phyloP scores from a whole-genome alignment of 2,329 filamentous ascomycete genomes.

The Daldinia sp. region DNA sequence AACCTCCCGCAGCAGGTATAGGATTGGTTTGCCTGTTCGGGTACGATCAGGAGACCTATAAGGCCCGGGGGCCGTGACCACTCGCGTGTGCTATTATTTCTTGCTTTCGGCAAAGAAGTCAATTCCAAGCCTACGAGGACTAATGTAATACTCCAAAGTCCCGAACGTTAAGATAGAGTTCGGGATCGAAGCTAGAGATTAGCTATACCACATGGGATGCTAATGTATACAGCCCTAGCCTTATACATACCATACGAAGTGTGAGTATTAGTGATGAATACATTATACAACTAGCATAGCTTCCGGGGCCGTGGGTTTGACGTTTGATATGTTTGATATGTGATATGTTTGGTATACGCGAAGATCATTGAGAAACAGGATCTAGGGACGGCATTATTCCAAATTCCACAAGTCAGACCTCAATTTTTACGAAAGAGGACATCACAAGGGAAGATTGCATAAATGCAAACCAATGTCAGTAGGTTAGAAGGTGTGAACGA shows the following conservation, averaged over 20 bases:
- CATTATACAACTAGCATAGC: not conserved
- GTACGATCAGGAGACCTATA: not conserved
- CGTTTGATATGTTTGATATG: no score
- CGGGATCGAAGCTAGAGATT: not conserved
- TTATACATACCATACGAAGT: not conserved
- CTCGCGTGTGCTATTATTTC: not conserved
- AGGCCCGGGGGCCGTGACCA: not conserved
- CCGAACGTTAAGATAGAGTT: slow-evolving; percentile 12
- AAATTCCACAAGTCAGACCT: not conserved
- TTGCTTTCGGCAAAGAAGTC: slow-evolving; percentile 12
- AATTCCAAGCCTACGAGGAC: not conserved
- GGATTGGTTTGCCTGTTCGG: not conserved
- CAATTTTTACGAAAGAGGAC: not conserved
- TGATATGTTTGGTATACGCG: no score
- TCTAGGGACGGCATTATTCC: not conserved
- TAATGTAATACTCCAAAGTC: slow-evolving; percentile 4
- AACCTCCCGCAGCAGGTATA: slow-evolving; percentile 6
- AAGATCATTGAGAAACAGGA: not conserved
- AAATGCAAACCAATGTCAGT: not conserved
- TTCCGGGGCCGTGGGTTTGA: not conserved
- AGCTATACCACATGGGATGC: not conserved
- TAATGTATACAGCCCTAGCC: not conserved
- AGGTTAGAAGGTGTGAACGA: not conserved
- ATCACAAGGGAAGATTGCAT: not conserved
- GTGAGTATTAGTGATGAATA: not conserved